These are phyloP conservation scores for Penicillium capsulatum DNA, from an alignment of 2,329 filamentous ascomycete genomes.

Conservation along the genomic window DNA sequence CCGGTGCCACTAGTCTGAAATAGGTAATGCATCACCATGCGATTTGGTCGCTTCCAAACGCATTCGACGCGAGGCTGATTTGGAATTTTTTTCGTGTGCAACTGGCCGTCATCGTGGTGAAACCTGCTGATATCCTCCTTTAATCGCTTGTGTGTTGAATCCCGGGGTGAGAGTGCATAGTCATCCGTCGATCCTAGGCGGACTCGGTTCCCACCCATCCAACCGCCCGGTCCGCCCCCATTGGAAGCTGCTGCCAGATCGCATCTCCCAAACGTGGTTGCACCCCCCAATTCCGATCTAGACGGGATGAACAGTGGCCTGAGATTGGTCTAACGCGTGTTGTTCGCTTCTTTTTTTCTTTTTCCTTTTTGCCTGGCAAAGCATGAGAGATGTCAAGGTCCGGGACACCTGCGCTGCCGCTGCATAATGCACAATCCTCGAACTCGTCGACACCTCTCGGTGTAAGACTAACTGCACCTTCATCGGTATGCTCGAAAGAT, in stretches of 20 bases:
- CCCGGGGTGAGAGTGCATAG: too few species aligned
- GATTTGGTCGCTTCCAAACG: slow-evolving; percentile 15
- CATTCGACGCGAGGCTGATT: slow-evolving; percentile 5
- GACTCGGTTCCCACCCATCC: slow-evolving; percentile 3
- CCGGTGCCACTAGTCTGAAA: slow-evolving; percentile 18
- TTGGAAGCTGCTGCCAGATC: slow-evolving; percentile 27
- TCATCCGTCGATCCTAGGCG: slow-evolving; percentile 2
- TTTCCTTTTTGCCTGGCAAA: slow-evolving; percentile 19
- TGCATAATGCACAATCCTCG: slow-evolving; percentile 49
- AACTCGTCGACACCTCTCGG: slow-evolving; percentile 27
- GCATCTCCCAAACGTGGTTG: slow-evolving; percentile 25
- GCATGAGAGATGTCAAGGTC: slow-evolving; percentile 60
- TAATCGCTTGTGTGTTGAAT: too few species aligned
- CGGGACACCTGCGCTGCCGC: slow-evolving; percentile 55
- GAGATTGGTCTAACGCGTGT: slow-evolving; percentile 15
- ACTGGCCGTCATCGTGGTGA: slow-evolving; percentile 1
- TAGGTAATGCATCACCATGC: slow-evolving; percentile 30
- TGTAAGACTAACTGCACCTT: slow-evolving; percentile 25
- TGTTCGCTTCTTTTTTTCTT: slow-evolving; percentile 4
- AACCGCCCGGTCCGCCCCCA: slow-evolving; percentile 11
- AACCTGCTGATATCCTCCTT: too few species aligned
- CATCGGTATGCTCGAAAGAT: slow-evolving; percentile 30
- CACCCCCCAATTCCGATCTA: slow-evolving; percentile 10
- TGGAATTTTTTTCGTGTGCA: slow-evolving; percentile 2
- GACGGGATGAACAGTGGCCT: slow-evolving; percentile 28